These are phyloP conservation scores for Polytrichum formosum DNA, from an alignment of 225 moss, liverwort and hornwort species.

Conservation along the genomic window DNA sequence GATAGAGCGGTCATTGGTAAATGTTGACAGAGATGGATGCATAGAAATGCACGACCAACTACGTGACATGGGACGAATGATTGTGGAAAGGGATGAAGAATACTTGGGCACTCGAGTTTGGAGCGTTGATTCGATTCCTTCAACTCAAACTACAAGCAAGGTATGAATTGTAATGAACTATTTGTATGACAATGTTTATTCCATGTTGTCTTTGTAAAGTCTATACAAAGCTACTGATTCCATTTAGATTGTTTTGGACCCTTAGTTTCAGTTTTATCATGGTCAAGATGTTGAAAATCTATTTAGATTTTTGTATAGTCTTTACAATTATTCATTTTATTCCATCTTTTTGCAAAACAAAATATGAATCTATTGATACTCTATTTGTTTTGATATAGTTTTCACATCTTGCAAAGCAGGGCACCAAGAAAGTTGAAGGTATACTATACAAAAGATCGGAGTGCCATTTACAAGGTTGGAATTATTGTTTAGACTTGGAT, in stretches of 20 bases:
- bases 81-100: neutral
- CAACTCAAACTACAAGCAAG: neutral
- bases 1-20: neutral
- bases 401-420: no score
- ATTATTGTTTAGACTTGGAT: no score
- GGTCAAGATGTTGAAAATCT: neutral
- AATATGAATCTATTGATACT: no score
- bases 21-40: neutral
- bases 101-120: neutral
- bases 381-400: no score
- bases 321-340: neutral
- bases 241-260: no score
- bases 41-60: conserved; percentile 1
- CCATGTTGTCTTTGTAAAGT: neutral
- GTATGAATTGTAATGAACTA: neutral
- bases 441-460: no score
- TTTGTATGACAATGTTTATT: neutral
- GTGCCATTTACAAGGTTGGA: no score
- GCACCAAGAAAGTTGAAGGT: no score
- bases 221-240: no score
- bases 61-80: neutral
- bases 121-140: neutral
- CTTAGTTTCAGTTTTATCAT: neutral
- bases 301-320: neutral
- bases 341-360: neutral